Evolutionary conservation across 371 early-diverging fungal genomes (phyloP).

Genomic region (Sporodiniella umbellata): DNA sequence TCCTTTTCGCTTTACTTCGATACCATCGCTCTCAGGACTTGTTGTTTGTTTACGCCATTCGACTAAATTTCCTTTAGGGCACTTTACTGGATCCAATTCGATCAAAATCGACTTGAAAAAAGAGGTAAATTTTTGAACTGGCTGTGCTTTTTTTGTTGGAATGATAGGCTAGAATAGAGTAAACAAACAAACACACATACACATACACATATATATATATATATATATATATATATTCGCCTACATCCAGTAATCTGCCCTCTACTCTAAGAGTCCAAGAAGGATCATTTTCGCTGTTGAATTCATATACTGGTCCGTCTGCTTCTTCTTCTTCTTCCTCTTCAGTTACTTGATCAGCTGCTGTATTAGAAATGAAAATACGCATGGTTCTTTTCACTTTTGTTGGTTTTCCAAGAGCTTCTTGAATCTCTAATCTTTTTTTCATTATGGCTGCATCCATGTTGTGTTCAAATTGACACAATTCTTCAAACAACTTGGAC

Average conservation of each 20-base stretch:
- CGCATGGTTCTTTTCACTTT: slow-evolving; percentile 78
- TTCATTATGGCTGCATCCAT: slow-evolving; percentile 85
- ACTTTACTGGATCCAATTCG: slow-evolving; percentile 72
- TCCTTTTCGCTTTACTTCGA: slow-evolving; percentile 90
- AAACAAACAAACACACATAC: too few species aligned
- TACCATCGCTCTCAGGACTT: slow-evolving; percentile 76
- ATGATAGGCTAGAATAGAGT: slow-evolving; percentile 43
- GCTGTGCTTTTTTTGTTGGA: slow-evolving; percentile 58
- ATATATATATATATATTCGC: not conserved
- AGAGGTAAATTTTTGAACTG: slow-evolving; percentile 79
- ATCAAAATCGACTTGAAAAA: slow-evolving; percentile 82
- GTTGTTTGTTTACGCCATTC: slow-evolving; percentile 72
- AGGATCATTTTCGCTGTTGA: slow-evolving; percentile 60
- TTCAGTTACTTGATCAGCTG: slow-evolving; percentile 68
- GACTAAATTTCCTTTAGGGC: slow-evolving; percentile 67
- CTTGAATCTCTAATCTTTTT: slow-evolving; percentile 87
- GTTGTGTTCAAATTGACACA: slow-evolving; percentile 82
- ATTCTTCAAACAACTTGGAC: slow-evolving; percentile 80
- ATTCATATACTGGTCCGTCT: slow-evolving; percentile 42
- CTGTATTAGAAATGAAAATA: slow-evolving; percentile 85
- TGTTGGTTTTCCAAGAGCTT: slow-evolving; percentile 70
- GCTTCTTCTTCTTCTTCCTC: slow-evolving; percentile 33
- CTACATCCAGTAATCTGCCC: slow-evolving; percentile 81
- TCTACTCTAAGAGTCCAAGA: slow-evolving; percentile 93
- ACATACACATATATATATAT: not conserved